Percentiles rank a stretch among this genome's conserved stretches.
Conservation (phyloP, 257 asterid genomes). For the Penstemon newberryi region DNA sequence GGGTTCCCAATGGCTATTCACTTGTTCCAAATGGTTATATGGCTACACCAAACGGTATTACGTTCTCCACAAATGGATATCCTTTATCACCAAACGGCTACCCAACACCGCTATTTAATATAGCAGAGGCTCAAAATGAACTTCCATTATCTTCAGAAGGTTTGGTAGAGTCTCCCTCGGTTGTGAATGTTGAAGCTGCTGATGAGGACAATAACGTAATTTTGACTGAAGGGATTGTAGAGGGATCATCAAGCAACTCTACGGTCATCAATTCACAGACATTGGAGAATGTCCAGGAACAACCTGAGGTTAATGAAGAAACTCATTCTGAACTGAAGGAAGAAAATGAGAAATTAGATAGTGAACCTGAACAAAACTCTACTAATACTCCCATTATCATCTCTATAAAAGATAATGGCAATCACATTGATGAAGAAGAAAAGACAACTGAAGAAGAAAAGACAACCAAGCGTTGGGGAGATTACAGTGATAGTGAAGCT, state of each 20-base stretch:
- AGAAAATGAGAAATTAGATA: slow-evolving; percentile 27
- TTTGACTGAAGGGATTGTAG: slow-evolving; percentile 33
- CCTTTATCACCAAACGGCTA: slow-evolving; percentile 42
- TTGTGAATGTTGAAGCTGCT: slow-evolving; percentile 34
- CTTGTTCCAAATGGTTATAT: slow-evolving; percentile 64
- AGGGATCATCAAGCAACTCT: slow-evolving; percentile 27
- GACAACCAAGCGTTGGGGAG: slow-evolving; percentile 70
- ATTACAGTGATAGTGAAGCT: slow-evolving; percentile 70
- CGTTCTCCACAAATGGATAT: slow-evolving; percentile 35
- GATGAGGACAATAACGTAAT: slow-evolving; percentile 28
- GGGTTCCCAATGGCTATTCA: slow-evolving; percentile 67
- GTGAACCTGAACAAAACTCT: slow-evolving; percentile 36
- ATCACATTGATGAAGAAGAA: slow-evolving; percentile 35
- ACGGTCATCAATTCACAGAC: slow-evolving; percentile 11
- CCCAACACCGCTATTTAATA: slow-evolving; percentile 35
- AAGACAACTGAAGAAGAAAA: slow-evolving; percentile 47
- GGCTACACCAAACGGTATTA: slow-evolving; percentile 46
- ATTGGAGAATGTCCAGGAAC: slow-evolving; percentile 27
- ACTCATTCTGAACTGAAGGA: slow-evolving; percentile 26
- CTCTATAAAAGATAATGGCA: slow-evolving; percentile 35
- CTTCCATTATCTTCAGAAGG: slow-evolving; percentile 35
- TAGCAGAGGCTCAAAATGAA: slow-evolving; percentile 43
- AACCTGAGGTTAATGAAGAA: slow-evolving; percentile 31
- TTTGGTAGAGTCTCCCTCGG: slow-evolving; percentile 47
- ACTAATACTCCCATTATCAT: slow-evolving; percentile 26